Percentiles rank a stretch among this genome's conserved stretches.
Evolutionary conservation across 495 filamentous ascomycete species (phyloP).

Genomic region (Lepraria neglecta): DNA sequence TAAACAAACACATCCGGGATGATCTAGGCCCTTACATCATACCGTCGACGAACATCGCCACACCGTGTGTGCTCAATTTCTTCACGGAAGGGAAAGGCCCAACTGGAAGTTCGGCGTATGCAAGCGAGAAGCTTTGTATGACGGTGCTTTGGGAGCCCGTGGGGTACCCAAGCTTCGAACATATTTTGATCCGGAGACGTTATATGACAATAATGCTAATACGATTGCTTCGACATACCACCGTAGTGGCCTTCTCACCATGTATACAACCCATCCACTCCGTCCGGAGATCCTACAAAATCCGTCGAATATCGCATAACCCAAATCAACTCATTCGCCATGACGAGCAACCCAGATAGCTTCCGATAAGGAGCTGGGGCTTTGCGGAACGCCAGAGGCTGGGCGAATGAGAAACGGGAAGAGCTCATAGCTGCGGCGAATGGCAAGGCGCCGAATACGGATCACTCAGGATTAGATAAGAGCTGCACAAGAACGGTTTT

Average conservation of each 20-base stretch:
- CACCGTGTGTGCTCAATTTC: constrained; percentile 16
- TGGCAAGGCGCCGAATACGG: constrained; percentile 1
- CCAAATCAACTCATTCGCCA: constrained; percentile 17
- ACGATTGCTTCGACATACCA: not conserved
- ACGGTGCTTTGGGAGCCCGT: not conserved
- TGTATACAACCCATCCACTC: no score
- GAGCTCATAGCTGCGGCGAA: constrained; percentile 22
- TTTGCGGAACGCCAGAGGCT: constrained; percentile 29
- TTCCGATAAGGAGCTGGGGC: constrained; percentile 29
- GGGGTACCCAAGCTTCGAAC: not conserved
- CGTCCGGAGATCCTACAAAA: constrained; percentile 11
- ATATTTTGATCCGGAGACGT: not conserved
- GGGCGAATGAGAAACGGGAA: constrained; percentile 27
- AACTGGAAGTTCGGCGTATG: not conserved
- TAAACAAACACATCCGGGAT: constrained; percentile 16
- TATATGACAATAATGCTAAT: not conserved
- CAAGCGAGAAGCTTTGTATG: not conserved
- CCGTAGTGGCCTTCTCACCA: no score
- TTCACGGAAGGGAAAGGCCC: not conserved
- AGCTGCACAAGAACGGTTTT: no score
- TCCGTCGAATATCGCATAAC: constrained; percentile 28
- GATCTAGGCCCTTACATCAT: not conserved
- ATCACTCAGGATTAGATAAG: no score
- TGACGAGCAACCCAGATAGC: constrained; percentile 26
- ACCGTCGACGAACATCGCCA: constrained; percentile 9